Evolutionary conservation across 2,329 filamentous ascomycete genomes (phyloP).

Genomic region (Chaetomiaceae sp.): DNA sequence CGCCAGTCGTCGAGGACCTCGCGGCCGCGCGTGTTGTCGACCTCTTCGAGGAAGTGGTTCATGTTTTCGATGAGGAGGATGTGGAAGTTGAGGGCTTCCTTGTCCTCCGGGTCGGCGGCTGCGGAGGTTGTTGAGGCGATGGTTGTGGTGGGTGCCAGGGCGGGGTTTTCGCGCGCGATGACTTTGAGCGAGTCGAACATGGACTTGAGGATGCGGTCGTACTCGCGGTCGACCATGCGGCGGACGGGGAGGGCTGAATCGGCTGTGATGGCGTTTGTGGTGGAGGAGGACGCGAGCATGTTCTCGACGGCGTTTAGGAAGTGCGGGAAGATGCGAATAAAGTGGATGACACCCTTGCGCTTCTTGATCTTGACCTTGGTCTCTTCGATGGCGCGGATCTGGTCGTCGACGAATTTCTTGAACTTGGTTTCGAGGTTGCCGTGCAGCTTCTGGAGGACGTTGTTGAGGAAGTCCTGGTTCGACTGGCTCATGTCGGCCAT

Average conservation of each 20-base stretch:
- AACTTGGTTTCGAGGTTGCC: conserved; percentile 70
- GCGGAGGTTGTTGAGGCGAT: conserved; percentile 23
- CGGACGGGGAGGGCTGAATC: conserved; percentile 60
- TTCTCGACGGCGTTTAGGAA: conserved; percentile 82
- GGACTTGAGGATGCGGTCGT: conserved; percentile 80
- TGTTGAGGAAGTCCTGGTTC: conserved; percentile 87
- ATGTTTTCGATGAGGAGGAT: conserved; percentile 98
- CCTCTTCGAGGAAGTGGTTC: conserved; percentile 94
- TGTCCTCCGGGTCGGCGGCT: conserved; percentile 68
- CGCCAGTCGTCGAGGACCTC: conserved; percentile 80
- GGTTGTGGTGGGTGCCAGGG: conserved; percentile 37
- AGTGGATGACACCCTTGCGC: conserved; percentile 91
- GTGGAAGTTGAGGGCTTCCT: conserved; percentile 94
- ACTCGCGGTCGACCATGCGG: conserved; percentile 77
- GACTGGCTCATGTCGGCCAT: conserved; percentile 76
- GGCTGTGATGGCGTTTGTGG: conserved; percentile 38
- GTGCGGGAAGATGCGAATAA: conserved; percentile 87
- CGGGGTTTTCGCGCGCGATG: conserved; percentile 70
- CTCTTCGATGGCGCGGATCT: conserved; percentile 92
- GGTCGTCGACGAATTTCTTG: conserved; percentile 86
- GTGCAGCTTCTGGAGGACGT: conserved; percentile 71
- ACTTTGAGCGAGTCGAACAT: conserved; percentile 98
- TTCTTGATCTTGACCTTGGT: conserved; percentile 99
- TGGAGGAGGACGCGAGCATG: conserved; percentile 53
- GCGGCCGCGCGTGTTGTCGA: conserved; percentile 69